These are phyloP conservation scores for Pythium graminicola DNA, from an alignment of 352 stramenopile species.

Conservation along the genomic window DNA sequence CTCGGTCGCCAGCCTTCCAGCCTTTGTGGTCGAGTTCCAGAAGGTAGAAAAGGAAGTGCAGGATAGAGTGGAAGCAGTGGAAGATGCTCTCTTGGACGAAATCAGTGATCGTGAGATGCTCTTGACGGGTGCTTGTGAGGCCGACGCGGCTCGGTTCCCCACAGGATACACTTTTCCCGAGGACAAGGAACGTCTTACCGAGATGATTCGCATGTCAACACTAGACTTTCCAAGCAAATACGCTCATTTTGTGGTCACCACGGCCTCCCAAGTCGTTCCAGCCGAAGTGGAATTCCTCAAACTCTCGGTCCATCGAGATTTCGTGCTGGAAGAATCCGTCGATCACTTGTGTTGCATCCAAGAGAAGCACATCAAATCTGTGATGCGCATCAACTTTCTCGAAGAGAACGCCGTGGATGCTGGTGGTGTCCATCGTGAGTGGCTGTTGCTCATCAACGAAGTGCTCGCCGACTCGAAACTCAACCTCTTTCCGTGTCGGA, in stretches of 20 bases:
- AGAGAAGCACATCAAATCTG: constrained; percentile 12
- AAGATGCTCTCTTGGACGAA: constrained; percentile 6
- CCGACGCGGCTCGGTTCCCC: constrained; percentile 10
- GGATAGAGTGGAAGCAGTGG: constrained; percentile 11
- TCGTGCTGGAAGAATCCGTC: constrained; percentile 33
- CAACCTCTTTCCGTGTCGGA: constrained; percentile 24
- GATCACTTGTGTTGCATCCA: constrained; percentile 17
- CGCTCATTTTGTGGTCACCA: constrained; percentile 68
- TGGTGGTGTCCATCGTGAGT: constrained; percentile 59
- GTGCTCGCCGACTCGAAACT: constrained; percentile 17
- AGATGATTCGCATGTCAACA: constrained; percentile 30
- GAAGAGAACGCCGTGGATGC: constrained; percentile 52
- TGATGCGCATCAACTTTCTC: constrained; percentile 49
- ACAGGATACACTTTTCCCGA: constrained; percentile 20
- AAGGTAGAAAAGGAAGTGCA: constrained; percentile 23
- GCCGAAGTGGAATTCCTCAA: constrained; percentile 64
- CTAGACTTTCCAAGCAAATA: constrained; percentile 67
- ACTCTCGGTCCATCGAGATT: constrained; percentile 27
- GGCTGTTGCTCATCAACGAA: constrained; percentile 46
- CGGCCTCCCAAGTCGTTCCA: constrained; percentile 50
- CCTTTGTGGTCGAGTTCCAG: constrained; percentile 27
- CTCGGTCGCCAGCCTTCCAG: not conserved
- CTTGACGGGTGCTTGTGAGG: not conserved
- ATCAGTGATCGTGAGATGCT: constrained; percentile 4
- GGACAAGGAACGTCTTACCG: constrained; percentile 32